phyloP scores from a whole-genome alignment of 768 basidiomycete species.

The Rhizopogon vulgaris region DNA sequence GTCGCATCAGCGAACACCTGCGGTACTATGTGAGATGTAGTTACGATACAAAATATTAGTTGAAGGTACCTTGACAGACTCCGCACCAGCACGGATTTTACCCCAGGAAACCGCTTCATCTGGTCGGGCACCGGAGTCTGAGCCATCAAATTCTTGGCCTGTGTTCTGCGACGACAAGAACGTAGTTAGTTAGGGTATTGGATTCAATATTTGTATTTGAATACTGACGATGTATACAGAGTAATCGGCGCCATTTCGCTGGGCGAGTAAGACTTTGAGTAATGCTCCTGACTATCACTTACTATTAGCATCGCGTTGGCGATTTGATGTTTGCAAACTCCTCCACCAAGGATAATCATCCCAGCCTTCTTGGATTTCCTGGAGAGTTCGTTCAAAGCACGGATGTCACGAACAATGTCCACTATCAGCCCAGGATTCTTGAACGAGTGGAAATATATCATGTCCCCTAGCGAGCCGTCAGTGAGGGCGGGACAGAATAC shows the following conservation, averaged over 20 bases:
- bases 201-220: neutral
- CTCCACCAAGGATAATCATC: slow-evolving; percentile 97
- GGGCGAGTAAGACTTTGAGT: slow-evolving; percentile 2
- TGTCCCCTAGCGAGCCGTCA: slow-evolving; percentile 96
- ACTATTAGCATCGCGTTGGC: slow-evolving; percentile 99
- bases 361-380: slow-evolving; percentile 89
- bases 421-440: slow-evolving; percentile 75
- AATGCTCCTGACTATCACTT: slow-evolving; percentile 18
- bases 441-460: slow-evolving; percentile 99
- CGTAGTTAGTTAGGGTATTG: neutral
- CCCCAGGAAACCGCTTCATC: slow-evolving; percentile 99
- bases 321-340: slow-evolving; percentile 98
- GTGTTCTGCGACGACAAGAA: slow-evolving; percentile 62
- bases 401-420: slow-evolving; percentile 94
- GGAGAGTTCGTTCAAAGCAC: slow-evolving; percentile 82
- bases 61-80: slow-evolving; percentile 66
- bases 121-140: slow-evolving; percentile 93
- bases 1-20: slow-evolving; percentile 95
- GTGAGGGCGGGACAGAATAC: slow-evolving; percentile 98
- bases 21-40: slow-evolving; percentile 2
- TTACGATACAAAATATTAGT: neutral
- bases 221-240: slow-evolving; percentile 85
- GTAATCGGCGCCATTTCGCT: slow-evolving; percentile 98
- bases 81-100: slow-evolving; percentile 84
- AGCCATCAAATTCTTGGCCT: slow-evolving; percentile 98